Evolutionary conservation across 2,329 filamentous ascomycete genomes (phyloP), one percentile per base, ranked within the genome.

Genomic region (Fusarium siculi): DNA sequence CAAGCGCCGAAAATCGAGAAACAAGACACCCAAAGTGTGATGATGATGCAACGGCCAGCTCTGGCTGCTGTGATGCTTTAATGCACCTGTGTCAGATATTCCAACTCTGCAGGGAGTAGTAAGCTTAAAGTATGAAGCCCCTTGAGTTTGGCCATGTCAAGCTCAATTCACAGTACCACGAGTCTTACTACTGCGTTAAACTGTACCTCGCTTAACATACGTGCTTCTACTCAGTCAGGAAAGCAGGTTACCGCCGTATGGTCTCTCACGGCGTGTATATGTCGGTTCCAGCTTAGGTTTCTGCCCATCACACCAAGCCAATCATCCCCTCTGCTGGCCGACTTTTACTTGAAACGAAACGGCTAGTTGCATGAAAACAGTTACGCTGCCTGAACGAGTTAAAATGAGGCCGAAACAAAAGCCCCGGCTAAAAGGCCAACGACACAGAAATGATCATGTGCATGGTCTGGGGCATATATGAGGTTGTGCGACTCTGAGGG

Each of bases 1-100:
- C 71, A 78, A 76, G 66, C 67, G 73, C 74, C 37, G 42, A 43
- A 66, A 56, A 32, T 46, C 28, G 34, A 65, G n/a, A 21, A 68
- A 43, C 39, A 42, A 43, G 47, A 56, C 18, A 39, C 39, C 16
- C 39, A 25, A n/a, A 40, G 23, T 21, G 21, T 42, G 23, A 54
- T 28, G 32, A 32, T 32, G 36, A 54, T 40, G 34, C 25, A n/a
- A 37, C 18, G 40, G 37, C 15, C 23, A 50, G 36, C 7, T 62
- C 23, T 39, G 50, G 25, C 25, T 19, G 36, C 21, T 16, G 30
- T 25, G n/a, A 18, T 42, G 14, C 25, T 39, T 19, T 16, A 46
- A 16, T 55, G 34, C 18, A 9, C 10, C 23, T 28, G 42, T 18
- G 34, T n/a, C 11, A 18, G 23, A n/a, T 19, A n/a, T 40, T 40